Percentiles rank a stretch among this genome's conserved stretches.
These are phyloP conservation scores for Solanum tarapatanum DNA, from an alignment of 257 asterid species.

Conservation along the genomic window DNA sequence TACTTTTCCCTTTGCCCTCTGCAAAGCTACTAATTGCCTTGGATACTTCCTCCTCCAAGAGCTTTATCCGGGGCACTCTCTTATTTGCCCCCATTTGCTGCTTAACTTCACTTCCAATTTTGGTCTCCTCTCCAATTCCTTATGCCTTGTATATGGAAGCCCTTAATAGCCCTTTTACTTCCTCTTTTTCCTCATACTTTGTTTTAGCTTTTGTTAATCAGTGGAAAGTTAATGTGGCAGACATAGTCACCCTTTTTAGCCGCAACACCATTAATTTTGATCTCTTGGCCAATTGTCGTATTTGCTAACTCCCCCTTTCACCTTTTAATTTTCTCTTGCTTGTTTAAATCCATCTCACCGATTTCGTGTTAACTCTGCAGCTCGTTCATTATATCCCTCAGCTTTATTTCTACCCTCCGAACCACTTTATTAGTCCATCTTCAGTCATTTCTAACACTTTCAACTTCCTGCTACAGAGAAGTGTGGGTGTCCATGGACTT, in stretches of 20 bases:
- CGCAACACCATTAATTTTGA: not conserved
- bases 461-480: not conserved
- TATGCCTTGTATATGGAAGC: not conserved
- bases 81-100: not conserved
- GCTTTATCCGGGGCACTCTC: not conserved
- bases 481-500: not conserved
- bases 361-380: not conserved
- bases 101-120: not conserved
- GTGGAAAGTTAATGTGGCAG: not conserved
- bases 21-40: not conserved
- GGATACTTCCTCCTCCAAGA: not conserved
- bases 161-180: not conserved
- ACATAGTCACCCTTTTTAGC: not conserved
- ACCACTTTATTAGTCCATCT: not conserved
- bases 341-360: not conserved
- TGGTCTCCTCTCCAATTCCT: not conserved
- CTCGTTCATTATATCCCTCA: not conserved
- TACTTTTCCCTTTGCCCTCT: not conserved
- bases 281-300: not conserved
- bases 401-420: not conserved
- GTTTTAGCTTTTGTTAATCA: not conserved
- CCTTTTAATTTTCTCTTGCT: not conserved
- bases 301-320: not conserved
- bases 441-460: not conserved
- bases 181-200: not conserved